Conservation (phyloP, 192 early-diverging fungal species). For the Entomortierella lignicola region DNA sequence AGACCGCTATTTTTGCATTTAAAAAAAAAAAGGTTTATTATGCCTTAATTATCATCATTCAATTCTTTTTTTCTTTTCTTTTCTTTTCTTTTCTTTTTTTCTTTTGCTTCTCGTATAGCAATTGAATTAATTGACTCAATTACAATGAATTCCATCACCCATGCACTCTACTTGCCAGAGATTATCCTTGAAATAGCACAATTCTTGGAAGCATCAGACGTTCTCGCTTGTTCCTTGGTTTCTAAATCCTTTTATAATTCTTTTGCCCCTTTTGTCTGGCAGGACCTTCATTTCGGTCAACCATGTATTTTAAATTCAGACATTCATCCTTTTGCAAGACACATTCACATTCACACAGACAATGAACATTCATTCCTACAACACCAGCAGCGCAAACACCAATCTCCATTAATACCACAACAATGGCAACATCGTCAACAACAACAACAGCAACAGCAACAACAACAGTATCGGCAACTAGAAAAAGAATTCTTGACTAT, state of each 20-base stretch:
- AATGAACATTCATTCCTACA: not conserved
- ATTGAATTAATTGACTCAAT: too few relatives aligned
- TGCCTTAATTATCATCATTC: too few relatives aligned
- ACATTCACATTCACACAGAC: not conserved
- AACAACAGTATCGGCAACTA: not conserved
- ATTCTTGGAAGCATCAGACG: conserved; percentile 13
- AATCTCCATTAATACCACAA: too few relatives aligned
- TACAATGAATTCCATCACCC: not conserved
- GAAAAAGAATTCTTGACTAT: too few relatives aligned
- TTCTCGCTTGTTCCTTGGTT: conserved; percentile 11
- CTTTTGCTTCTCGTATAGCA: too few relatives aligned
- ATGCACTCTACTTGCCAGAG: conserved; percentile 13
- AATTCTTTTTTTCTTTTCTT: not conserved
- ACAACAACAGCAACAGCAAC: not conserved
- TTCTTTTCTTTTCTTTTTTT: too few relatives aligned
- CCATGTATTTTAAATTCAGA: not conserved
- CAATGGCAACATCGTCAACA: not conserved
- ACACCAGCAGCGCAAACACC: not conserved
- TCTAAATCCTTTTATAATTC: conserved; percentile 6
- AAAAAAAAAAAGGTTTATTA: too few relatives aligned
- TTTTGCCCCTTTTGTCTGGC: conserved; percentile 26
- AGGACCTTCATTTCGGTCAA: conserved; percentile 16
- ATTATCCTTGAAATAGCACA: conserved; percentile 3
- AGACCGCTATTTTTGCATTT: too few relatives aligned
- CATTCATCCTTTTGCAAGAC: not conserved